phyloP scores from a whole-genome alignment of 1,284 basidiomycete species.

The Erythrobasidium hasegawianum region DNA sequence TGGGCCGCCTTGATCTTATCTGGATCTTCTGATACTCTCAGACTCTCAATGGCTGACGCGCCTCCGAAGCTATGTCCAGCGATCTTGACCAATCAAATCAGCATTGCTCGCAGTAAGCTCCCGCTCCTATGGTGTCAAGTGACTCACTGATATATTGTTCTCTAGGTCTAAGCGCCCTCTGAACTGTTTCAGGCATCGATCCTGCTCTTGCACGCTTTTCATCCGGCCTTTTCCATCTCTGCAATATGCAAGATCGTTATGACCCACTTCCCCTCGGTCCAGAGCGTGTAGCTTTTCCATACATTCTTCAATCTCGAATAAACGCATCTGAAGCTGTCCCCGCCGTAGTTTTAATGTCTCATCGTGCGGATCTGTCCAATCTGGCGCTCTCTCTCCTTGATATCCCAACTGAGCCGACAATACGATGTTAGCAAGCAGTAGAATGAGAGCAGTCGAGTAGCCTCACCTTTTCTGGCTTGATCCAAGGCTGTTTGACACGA shows the following conservation, averaged over 20 bases:
- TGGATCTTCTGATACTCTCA: background rate
- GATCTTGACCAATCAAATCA: background rate
- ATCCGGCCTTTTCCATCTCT: background rate
- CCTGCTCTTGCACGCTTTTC: background rate
- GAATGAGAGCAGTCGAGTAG: background rate
- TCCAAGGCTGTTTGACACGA: background rate
- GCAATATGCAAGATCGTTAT: background rate
- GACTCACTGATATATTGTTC: background rate
- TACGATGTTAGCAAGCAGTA: background rate
- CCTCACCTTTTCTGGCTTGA: background rate
- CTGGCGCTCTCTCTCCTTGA: background rate
- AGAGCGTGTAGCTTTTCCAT: background rate
- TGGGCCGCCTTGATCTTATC: background rate
- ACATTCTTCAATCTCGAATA: slow-evolving; percentile 1
- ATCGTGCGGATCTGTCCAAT: slow-evolving; percentile 3
- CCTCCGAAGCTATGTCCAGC: slow-evolving; percentile 1
- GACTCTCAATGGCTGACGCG: background rate
- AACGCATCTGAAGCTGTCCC: background rate
- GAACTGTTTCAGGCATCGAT: background rate
- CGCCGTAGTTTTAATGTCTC: background rate
- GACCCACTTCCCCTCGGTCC: background rate
- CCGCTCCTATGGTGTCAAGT: background rate
- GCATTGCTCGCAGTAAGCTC: background rate
- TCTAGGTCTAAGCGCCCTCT: background rate
- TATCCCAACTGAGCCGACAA: background rate